Percentiles rank a stretch among this genome's conserved stretches.
Conservation (phyloP, 345 rosid genomes). For the Salix dunnii region DNA sequence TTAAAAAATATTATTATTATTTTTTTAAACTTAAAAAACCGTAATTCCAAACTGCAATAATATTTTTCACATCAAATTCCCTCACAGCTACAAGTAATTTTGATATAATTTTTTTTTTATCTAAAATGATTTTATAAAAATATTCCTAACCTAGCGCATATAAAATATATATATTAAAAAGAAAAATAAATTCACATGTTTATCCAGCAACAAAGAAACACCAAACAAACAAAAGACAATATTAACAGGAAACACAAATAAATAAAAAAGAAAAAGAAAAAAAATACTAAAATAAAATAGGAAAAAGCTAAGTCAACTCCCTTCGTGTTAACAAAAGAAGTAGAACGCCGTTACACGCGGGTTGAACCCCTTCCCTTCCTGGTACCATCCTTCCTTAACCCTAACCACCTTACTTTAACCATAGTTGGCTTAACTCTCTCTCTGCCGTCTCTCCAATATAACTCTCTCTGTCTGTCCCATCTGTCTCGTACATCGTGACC, state of each 20-base stretch:
- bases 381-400: background rate
- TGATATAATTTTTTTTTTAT: too few species aligned
- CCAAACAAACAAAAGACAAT: background rate
- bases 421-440: background rate
- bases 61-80: too few species aligned
- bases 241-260: background rate
- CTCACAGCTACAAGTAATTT: too few species aligned
- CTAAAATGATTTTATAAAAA: too few species aligned
- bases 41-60: too few species aligned
- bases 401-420: constrained; percentile 11
- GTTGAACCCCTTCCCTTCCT: background rate
- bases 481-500: background rate
- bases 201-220: background rate
- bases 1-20: too few species aligned
- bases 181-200: too few species aligned
- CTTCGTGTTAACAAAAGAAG: background rate
- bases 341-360: constrained; percentile 19
- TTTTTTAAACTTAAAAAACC: too few species aligned
- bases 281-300: background rate
- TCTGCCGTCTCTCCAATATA: background rate
- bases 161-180: too few species aligned
- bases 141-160: too few species aligned
- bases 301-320: background rate
- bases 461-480: too few species aligned
- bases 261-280: background rate